Base-by-base conservation (phyloP, 768 basidiomycete genomes). In the Tephrocybe sp. region DNA sequence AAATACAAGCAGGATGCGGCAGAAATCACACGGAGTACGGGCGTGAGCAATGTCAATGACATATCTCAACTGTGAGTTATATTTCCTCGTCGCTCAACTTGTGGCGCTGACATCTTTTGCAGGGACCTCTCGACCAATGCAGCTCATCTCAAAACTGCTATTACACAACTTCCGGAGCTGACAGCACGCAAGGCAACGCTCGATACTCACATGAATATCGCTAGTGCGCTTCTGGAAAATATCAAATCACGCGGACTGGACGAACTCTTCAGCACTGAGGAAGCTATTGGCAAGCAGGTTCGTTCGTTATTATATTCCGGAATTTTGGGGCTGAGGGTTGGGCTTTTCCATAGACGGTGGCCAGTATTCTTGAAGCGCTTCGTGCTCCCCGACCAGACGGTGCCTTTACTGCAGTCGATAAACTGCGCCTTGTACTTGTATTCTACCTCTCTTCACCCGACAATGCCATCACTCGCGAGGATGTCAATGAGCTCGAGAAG, bases 191-290 rank as follows among this genome's bases (percentile, higher is more conserved):
- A 99, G 62, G 91, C 93, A 26, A 95, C 91, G 1, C 79, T 99
- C 21, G 97, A 99, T 66, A 93, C 95, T 3, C 97, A 99, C 65
- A 98, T 99, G 95, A 98, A 98, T 69, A 96, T 99, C 48, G 96
- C 96, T 30, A 97, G 95, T 11, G 89, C 95, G 15, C 71, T 99
- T 9, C 73, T 99, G 24, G 93, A 96, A 64, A 86, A 97, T 30
- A 97, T 99, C 73, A 98, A 98, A 72, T 86, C 85, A 51, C 83
- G 97, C 28, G 92, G 91, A 3, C 77, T 99, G 26, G 97, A 99
- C 66, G 96, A 96, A 61, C 76, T 99, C n/a, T 98, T 97, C 72
- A 94, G 94, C 61, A 85, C 86, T 24, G 97, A 99, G 73, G 97
- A 99, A 67, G 83, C 86, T 4, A 89, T 90, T 55, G 77, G 78